Conservation (phyloP, 306 rosid genomes). For the Cercis canadensis region DNA sequence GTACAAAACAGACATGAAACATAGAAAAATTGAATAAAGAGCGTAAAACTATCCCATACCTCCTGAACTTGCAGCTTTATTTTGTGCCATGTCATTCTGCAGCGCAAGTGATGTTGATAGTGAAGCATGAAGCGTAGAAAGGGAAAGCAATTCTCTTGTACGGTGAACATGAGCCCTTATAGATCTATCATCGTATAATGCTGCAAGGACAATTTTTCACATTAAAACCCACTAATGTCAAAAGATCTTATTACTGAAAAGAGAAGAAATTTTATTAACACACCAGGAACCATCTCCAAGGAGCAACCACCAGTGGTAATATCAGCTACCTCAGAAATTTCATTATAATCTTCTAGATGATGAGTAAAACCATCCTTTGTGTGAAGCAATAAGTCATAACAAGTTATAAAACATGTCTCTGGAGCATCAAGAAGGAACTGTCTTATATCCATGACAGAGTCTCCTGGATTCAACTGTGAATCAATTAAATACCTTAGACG, state of each 20-base stretch:
- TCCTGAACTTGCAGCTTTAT: slow-evolving; percentile 70
- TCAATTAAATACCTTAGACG: slow-evolving; percentile 38
- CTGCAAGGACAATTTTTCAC: slow-evolving; percentile 57
- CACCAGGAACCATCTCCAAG: slow-evolving; percentile 99
- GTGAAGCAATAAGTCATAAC: slow-evolving; percentile 90
- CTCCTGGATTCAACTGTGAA: slow-evolving; percentile 93
- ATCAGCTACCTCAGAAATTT: slow-evolving; percentile 98
- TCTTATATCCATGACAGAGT: slow-evolving; percentile 94
- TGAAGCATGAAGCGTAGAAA: slow-evolving; percentile 89
- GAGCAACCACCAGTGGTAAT: slow-evolving; percentile 94
- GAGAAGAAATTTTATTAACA: slow-evolving; percentile 22
- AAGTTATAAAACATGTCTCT: slow-evolving; percentile 93
- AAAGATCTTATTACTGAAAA: slow-evolving; percentile 15
- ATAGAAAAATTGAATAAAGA: slow-evolving; percentile 24
- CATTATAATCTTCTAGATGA: slow-evolving; percentile 92
- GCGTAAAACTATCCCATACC: slow-evolving; percentile 53
- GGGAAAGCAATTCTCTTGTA: slow-evolving; percentile 90
- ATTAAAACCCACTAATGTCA: slow-evolving; percentile 42
- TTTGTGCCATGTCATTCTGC: slow-evolving; percentile 76
- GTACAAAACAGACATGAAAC: slow-evolving; percentile 7
- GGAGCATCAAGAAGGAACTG: slow-evolving; percentile 99
- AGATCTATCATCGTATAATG: slow-evolving; percentile 98
- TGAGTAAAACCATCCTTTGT: slow-evolving; percentile 83
- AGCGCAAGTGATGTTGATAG: slow-evolving; percentile 95
- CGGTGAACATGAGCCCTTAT: slow-evolving; percentile 98